phyloP scores from a whole-genome alignment of 371 early-diverging fungal genomes.

The Saksenaea oblongispora region DNA sequence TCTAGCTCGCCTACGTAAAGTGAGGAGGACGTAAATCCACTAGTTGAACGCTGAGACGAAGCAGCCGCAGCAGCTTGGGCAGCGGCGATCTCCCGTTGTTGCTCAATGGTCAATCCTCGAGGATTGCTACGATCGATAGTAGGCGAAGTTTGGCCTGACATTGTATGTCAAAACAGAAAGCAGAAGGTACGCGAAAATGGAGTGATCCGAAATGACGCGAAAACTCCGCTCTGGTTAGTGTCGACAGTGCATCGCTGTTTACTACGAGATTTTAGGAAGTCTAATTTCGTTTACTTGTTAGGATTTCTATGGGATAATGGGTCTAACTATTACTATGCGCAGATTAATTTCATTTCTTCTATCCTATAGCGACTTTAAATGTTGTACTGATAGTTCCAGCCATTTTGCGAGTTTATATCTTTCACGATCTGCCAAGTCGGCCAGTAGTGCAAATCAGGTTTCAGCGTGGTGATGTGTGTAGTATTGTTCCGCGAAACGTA shows the following conservation, averaged over 20 bases:
- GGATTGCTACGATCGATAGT: slow-evolving; percentile 11
- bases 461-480: slow-evolving; percentile 58
- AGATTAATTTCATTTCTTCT: neutral
- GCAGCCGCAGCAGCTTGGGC: slow-evolving; percentile 38
- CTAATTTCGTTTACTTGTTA: neutral
- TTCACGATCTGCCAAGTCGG: slow-evolving; percentile 64
- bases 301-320: neutral
- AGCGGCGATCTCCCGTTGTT: slow-evolving; percentile 42
- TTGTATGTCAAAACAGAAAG: neutral
- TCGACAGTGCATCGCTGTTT: too few relatives aligned
- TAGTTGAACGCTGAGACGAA: slow-evolving; percentile 17
- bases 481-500: slow-evolving; percentile 53
- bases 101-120: slow-evolving; percentile 34
- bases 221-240: neutral
- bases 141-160: neutral
- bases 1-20: slow-evolving; percentile 92
- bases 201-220: neutral
- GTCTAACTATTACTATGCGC: neutral
- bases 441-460: slow-evolving; percentile 74
- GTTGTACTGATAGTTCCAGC: slow-evolving; percentile 43
- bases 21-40: slow-evolving; percentile 49
- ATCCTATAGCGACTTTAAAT: neutral
- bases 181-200: neutral
- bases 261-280: too few relatives aligned
- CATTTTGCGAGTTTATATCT: slow-evolving; percentile 40